These are phyloP conservation scores for Delphinella strobiligena DNA, from an alignment of 2,329 filamentous ascomycete species.

Conservation along the genomic window DNA sequence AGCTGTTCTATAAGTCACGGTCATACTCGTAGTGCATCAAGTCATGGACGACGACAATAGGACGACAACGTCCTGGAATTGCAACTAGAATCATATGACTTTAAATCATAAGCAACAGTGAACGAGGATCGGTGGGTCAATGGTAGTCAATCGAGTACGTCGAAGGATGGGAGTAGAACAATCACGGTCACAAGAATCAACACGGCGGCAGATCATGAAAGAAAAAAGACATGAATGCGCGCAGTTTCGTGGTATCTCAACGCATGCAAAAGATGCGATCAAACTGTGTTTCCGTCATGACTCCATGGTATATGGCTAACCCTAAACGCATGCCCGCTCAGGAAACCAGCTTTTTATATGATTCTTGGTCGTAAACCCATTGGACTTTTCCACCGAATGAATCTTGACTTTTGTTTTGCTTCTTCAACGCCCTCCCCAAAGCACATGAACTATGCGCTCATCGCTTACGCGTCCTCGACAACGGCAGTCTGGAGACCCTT, in stretches of 20 bases:
- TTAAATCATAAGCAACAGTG: too few relatives aligned
- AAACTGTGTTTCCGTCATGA: slow-evolving; percentile 6
- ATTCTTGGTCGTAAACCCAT: slow-evolving; percentile 4
- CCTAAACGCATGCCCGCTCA: slow-evolving; percentile 7
- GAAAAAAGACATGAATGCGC: background rate
- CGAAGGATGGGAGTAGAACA: too few relatives aligned
- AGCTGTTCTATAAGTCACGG: too few relatives aligned
- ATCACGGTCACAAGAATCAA: background rate
- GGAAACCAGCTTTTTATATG: slow-evolving; percentile 8
- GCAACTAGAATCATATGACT: too few relatives aligned
- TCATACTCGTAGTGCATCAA: too few relatives aligned
- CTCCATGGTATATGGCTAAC: slow-evolving; percentile 7
- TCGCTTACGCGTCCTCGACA: slow-evolving; percentile 52
- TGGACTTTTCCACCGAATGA: slow-evolving; percentile 1
- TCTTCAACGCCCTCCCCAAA: background rate
- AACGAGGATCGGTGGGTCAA: too few relatives aligned
- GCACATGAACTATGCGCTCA: slow-evolving; percentile 8
- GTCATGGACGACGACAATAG: too few relatives aligned
- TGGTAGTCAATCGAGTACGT: too few relatives aligned
- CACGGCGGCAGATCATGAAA: background rate
- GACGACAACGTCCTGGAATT: too few relatives aligned
- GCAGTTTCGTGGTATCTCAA: slow-evolving; percentile 8
- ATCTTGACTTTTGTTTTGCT: slow-evolving; percentile 1
- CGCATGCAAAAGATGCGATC: slow-evolving; percentile 6
- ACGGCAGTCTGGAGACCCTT: slow-evolving; percentile 92